Evolutionary conservation across 2,329 filamentous ascomycete species (phyloP).

Genomic region (Pseudogymnoascus sp.): DNA sequence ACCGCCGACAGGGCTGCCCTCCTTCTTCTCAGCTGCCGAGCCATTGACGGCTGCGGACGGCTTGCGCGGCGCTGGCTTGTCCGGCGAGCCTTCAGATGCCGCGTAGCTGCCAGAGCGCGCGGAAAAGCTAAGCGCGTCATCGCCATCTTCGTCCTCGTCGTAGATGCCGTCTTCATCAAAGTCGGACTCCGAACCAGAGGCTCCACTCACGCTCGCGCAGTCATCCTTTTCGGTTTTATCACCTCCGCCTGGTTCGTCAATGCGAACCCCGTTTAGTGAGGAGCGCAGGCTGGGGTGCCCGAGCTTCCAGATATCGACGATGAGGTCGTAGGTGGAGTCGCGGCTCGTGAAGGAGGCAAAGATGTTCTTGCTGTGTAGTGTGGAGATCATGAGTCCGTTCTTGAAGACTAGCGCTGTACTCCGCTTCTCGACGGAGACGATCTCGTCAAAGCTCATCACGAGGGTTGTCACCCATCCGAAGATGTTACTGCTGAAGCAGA

Average conservation of each 20-base stretch:
- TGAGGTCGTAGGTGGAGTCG: conserved; percentile 92
- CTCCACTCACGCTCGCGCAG: conserved; percentile 28
- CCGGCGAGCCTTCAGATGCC: conserved; percentile 44
- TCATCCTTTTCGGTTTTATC: conserved; percentile 87
- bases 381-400: conserved; percentile 95
- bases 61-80: conserved; percentile 62
- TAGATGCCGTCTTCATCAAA: conserved; percentile 41
- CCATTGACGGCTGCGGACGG: conserved; percentile 51
- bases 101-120: conserved; percentile 33
- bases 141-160: conserved; percentile 52
- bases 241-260: conserved; percentile 70
- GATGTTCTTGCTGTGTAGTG: conserved; percentile 86
- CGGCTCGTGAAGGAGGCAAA: conserved; percentile 93
- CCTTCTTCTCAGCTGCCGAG: conserved; percentile 40
- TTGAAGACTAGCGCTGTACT: conserved; percentile 93
- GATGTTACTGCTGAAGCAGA: conserved; percentile 99
- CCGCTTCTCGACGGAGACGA: conserved; percentile 93
- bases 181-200: conserved; percentile 40
- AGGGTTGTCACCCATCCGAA: conserved; percentile 95
- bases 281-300: conserved; percentile 88
- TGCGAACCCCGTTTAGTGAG: conserved; percentile 76
- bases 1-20: conserved; percentile 35
- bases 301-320: conserved; percentile 97
- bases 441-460: conserved; percentile 96
- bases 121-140: conserved; percentile 49